Conservation (phyloP, 306 rosid genomes). For the Casuarina equisetifolia region DNA sequence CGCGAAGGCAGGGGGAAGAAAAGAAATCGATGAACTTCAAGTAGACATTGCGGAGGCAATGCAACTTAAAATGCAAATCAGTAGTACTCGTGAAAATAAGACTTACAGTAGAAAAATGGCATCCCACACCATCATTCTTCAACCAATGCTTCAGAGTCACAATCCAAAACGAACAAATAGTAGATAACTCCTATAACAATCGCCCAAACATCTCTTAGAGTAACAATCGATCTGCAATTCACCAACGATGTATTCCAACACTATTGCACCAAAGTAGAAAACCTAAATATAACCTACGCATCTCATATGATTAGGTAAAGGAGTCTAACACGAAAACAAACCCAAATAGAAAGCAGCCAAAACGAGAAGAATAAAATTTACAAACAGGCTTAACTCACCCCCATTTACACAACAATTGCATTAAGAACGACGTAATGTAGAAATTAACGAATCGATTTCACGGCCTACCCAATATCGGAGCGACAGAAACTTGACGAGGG, state of each 20-base stretch:
- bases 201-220: neutral
- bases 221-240: neutral
- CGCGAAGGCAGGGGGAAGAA: neutral
- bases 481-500: slow-evolving; percentile 65
- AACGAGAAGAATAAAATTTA: slow-evolving; percentile 5
- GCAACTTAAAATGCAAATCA: neutral
- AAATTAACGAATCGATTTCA: slow-evolving; percentile 1
- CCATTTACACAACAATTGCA: slow-evolving; percentile 8
- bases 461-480: slow-evolving; percentile 75
- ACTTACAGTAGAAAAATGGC: neutral
- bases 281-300: neutral
- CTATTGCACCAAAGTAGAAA: slow-evolving; percentile 6
- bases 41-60: neutral
- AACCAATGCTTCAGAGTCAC: neutral
- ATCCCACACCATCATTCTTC: neutral
- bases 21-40: neutral
- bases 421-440: neutral
- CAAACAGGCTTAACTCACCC: slow-evolving; percentile 4
- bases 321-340: neutral
- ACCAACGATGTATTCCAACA: slow-evolving; percentile 16
- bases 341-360: neutral
- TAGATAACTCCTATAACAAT: neutral
- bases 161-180: slow-evolving; percentile 4
- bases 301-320: neutral
- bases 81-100: neutral